Base-by-base conservation (phyloP, 2,329 filamentous ascomycete genomes). In the Neonectria faginata region DNA sequence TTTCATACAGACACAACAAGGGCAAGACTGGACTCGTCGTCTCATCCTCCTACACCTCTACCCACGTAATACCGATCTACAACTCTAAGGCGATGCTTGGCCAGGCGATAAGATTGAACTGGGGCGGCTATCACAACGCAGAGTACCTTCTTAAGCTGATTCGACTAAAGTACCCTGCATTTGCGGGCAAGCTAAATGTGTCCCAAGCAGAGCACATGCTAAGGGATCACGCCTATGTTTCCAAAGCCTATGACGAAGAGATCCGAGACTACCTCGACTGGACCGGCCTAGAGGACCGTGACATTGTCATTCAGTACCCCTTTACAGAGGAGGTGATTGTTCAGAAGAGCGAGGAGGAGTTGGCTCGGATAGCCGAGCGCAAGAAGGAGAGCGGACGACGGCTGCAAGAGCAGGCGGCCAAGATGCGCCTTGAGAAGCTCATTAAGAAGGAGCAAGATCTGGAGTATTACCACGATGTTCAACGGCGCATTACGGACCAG, bases 391-490 rank as follows among this genome's bases (percentile, higher is more conserved):
- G 93, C 71, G 96, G 96, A 0, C 86, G 96, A 68, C 86, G 97
- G 50, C 77, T 99, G 27, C 96, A 99, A 78, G 94, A 97, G 74
- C 96, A 99, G 79, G 96, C 96, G 0, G 95, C 95, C 10, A 98
- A 97, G 79, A 97, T 97, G 93, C 91, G 96, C 8, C 83, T 99
- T 0, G 96, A 99, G 69, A 97, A 97, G 74, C 84, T 99, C 51
- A 93, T 98, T 77, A 92, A 92, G 75, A 99, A 99, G 79, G 96
- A 99, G 80, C 90, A 97, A 76, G 94, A 98, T 76, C 82, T 98
- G 1, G 94, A 97, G 71, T 97, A 97, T 79, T 97, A 94, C 83
- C 94, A 93, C 76, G 88, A 93, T 64, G 82, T 99, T 4, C 93
- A 97, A 74, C 79, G 83, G 36, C 89, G 88, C 67, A 83, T 97